Base-by-base conservation (phyloP, 306 rosid genomes). In the Ceratonia siliqua region DNA sequence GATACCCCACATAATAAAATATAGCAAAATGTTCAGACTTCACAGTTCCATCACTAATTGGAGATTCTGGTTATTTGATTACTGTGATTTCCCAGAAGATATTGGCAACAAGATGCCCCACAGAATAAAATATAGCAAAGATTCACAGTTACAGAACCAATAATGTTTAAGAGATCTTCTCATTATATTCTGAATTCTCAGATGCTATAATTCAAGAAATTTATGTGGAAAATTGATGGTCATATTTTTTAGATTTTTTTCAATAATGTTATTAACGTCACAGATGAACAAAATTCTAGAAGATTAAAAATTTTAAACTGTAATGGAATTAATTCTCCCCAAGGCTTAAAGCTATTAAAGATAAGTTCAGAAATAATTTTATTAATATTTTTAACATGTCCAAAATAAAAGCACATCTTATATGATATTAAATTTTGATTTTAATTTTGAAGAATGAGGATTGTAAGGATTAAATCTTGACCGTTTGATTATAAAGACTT, bases 171-270 rank as follows among this genome's bases (percentile, higher is more conserved):
- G 70, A 43, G 58, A 18, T 69, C 21, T 25, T 62, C 63, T 77
- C 63, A 78, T 74, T 67, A 59, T 76, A 72, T 73, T 78, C 83
- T 69, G 57, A 84, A 73, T 77, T 73, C 83, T 12, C 18, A 0
- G 58, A 73, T 68, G 30, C 64, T 70, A 21, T 77, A 72, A 50
- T 15, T 84, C 84, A 75, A 52, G 21, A 74, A 61, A 78, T 74
- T 28, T 41, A 24, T 57, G 64, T 42, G 69, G 21, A 66, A 72
- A 79, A 64, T 42, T 64, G 61, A 43, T 39, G 15, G 2, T 18
- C 41, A 36, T 8, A 22, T 70, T 38, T 30, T 52, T 42, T 3
- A 36, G 54, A 28, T 4, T 10, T 14, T 39, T 39, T 74, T 41
- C 3, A 2, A 12, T 11, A 14, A 62, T 9, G 18, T 61, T 25